Evolutionary conservation across 2,329 filamentous ascomycete species (phyloP), one percentile per base, ranked within the genome.

Genomic region (Epichloe coenophiala): DNA sequence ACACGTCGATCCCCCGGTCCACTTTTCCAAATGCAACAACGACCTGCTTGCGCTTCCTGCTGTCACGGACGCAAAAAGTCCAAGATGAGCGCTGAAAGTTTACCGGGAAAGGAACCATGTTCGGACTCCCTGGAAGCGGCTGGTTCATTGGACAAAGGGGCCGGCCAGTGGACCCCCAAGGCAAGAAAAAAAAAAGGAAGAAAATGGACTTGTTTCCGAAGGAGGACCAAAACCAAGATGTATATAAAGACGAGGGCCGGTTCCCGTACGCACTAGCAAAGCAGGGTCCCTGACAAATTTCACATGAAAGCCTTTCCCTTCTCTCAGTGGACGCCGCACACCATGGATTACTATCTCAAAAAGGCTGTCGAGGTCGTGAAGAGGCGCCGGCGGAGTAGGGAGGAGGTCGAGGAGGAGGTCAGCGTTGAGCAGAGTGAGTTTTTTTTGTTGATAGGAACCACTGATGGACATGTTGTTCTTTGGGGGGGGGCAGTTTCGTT

Each of bases 311-410:
- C 23, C 23, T 0, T 1, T 4, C 3, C 1, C 0, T 6, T 27
- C 4, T 11, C 31, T 9, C 9, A 13, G 5, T n/a, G 17, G 13
- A 45, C 17, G 12, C 45, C 15, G n/a, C 8, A 31, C 36, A 31
- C 36, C n/a, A 48, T 51, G 49, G 39, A 51, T 11, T 51, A 51
- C 39, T 51, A 43, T 37, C 1, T 51, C 19, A 45, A 45, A 35
- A 51, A 51, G 27, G 49, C 49, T 15, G 49, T 51, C 23, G 38
- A 41, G 33, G 35, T 33, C 33, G 49, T 51, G 13, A 51, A 51
- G 39, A 51, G 47, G 38, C 44, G 19, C 19, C 31, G 44, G 8
- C 43, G 49, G 19, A 51, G 44, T n/a, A 27, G 45, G 33, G 44
- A 47, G 7, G 49, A 51, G 19, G 19, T 47, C 17, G 37, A n/a